Conservation (phyloP, 2,329 filamentous ascomycete species). For the Neonectria ditissima region DNA sequence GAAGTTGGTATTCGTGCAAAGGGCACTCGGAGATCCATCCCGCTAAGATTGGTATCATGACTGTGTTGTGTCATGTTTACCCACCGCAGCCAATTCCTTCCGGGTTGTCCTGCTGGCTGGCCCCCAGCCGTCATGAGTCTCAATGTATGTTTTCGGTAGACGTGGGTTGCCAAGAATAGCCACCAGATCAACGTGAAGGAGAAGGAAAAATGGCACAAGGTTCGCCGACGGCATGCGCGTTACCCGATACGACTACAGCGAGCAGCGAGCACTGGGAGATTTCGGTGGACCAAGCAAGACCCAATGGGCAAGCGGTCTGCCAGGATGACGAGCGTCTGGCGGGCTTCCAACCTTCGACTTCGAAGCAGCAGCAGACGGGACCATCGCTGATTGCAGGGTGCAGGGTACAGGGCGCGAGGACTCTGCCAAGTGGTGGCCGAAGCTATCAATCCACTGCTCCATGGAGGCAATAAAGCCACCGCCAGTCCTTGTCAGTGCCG, state of each 20-base stretch:
- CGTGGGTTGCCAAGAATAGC: slow-evolving; percentile 11
- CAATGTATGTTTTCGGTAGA: background rate
- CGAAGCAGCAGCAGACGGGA: slow-evolving; percentile 26
- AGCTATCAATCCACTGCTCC: background rate
- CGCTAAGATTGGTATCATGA: background rate
- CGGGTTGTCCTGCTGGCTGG: background rate
- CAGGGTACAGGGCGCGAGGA: slow-evolving; percentile 12
- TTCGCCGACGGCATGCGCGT: slow-evolving; percentile 3
- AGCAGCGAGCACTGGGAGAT: slow-evolving; percentile 32
- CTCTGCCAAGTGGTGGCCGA: background rate
- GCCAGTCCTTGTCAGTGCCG: background rate
- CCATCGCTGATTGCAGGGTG: slow-evolving; percentile 26
- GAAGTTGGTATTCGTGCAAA: background rate
- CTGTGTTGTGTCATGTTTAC: slow-evolving; percentile 7
- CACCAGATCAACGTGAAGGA: background rate
- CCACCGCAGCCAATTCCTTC: slow-evolving; percentile 7
- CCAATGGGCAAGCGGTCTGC: slow-evolving; percentile 30
- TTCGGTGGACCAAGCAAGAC: slow-evolving; percentile 26
- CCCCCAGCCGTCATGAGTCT: slow-evolving; percentile 12
- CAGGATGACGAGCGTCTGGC: slow-evolving; percentile 30
- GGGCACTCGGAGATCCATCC: no score
- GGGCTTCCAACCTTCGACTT: slow-evolving; percentile 39
- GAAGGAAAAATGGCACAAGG: slow-evolving; percentile 7
- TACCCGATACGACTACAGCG: slow-evolving; percentile 30
- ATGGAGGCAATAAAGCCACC: background rate